Evolutionary conservation across 1,284 basidiomycete genomes (phyloP).

Genomic region (Cryptococcus maquisensis): DNA sequence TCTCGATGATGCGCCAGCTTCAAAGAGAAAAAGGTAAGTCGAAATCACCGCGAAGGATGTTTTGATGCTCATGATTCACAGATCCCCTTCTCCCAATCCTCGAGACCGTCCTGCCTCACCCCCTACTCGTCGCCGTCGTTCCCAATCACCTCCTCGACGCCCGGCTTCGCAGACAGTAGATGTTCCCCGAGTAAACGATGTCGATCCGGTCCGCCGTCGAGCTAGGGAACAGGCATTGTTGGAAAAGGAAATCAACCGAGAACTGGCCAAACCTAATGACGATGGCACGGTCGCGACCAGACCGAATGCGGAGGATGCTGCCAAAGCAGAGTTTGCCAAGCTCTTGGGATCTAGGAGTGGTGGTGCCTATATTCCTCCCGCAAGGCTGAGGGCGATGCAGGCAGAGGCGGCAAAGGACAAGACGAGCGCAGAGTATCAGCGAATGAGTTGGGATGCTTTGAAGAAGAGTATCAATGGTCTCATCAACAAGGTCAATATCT

Average conservation of each 20-base stretch:
- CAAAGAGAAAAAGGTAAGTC: slow-evolving; percentile 47
- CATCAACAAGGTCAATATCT: slow-evolving; percentile 90
- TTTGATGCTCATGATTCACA: slow-evolving; percentile 4
- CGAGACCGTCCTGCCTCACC: slow-evolving; percentile 45
- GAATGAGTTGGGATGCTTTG: slow-evolving; percentile 95
- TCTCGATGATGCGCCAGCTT: slow-evolving; percentile 24
- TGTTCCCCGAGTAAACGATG: slow-evolving; percentile 62
- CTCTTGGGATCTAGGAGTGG: slow-evolving; percentile 70
- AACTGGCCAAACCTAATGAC: slow-evolving; percentile 52
- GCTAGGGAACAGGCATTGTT: slow-evolving; percentile 72
- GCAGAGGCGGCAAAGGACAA: slow-evolving; percentile 79
- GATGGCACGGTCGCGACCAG: slow-evolving; percentile 31
- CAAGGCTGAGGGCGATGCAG: slow-evolving; percentile 84
- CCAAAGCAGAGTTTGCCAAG: slow-evolving; percentile 71
- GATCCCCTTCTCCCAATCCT: slow-evolving; percentile 42
- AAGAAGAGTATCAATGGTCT: slow-evolving; percentile 98
- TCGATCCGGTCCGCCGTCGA: slow-evolving; percentile 68
- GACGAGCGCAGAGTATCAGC: slow-evolving; percentile 84
- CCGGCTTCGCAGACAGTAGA: slow-evolving; percentile 39
- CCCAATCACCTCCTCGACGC: slow-evolving; percentile 27
- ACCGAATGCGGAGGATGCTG: slow-evolving; percentile 54
- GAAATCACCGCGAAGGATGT: neutral
- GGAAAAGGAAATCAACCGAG: slow-evolving; percentile 65
- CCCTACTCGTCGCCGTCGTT: slow-evolving; percentile 41
- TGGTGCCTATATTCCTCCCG: slow-evolving; percentile 95